These are phyloP conservation scores for Musa beccarii DNA, from an alignment of 176 grass and related monocot genomes.

Conservation along the genomic window DNA sequence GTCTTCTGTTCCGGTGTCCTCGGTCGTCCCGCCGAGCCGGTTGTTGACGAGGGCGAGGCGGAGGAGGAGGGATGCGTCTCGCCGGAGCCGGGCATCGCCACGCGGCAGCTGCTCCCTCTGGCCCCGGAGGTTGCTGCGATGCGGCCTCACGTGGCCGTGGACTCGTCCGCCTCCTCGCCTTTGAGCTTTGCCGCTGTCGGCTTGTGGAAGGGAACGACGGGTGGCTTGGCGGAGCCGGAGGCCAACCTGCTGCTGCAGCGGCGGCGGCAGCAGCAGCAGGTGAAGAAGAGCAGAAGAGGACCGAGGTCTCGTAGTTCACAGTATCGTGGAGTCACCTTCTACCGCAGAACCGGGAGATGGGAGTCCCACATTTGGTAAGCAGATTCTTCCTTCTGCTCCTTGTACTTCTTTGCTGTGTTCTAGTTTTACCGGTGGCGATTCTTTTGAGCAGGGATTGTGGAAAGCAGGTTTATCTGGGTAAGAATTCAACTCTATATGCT, in stretches of 20 bases:
- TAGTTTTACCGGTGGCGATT: background rate
- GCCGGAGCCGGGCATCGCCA: constrained; percentile 22
- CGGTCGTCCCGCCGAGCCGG: constrained; percentile 15
- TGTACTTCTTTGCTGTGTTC: background rate
- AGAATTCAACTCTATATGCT: constrained; percentile 4
- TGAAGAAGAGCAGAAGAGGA: constrained; percentile 76
- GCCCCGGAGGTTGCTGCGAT: background rate
- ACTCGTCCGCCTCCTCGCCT: background rate
- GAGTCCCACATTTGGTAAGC: constrained; percentile 90
- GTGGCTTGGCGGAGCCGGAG: background rate
- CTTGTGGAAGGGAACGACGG: constrained; percentile 8
- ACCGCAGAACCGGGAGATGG: constrained; percentile 79
- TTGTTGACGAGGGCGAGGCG: background rate
- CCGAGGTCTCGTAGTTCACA: constrained; percentile 87
- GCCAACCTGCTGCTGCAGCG: background rate
- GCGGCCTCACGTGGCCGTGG: background rate
- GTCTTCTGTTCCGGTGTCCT: constrained; percentile 35
- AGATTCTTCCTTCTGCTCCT: background rate
- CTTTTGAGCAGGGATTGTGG: constrained; percentile 68
- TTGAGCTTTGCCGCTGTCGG: constrained; percentile 15
- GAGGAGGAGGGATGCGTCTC: constrained; percentile 21
- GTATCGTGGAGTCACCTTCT: constrained; percentile 94
- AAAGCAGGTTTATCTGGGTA: constrained; percentile 96
- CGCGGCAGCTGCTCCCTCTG: constrained; percentile 57
- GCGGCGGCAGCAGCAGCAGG: constrained; percentile 2